Conservation (phyloP, 306 rosid genomes). For the Begonia fuchsioides region DNA sequence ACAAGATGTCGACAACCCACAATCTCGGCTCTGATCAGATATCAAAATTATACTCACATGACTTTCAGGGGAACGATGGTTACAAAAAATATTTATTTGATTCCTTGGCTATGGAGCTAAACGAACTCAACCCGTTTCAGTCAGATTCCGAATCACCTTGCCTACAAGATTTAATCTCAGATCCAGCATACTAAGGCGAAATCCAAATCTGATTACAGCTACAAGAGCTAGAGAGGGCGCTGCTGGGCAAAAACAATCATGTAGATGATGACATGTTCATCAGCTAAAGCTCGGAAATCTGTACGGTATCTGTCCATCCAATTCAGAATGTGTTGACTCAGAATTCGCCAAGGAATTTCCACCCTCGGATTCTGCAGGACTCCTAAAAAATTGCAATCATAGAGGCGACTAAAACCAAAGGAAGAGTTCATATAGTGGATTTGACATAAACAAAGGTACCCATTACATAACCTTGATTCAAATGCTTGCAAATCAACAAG, state of each 20-base stretch:
- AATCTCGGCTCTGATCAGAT: constrained; percentile 40
- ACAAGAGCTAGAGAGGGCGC: constrained; percentile 77
- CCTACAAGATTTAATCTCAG: constrained; percentile 44
- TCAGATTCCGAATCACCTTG: constrained; percentile 33
- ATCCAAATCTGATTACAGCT: constrained; percentile 54
- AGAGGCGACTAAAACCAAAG: constrained; percentile 61
- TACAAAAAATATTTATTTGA: constrained; percentile 66
- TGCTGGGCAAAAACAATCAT: constrained; percentile 50
- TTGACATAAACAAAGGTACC: constrained; percentile 84
- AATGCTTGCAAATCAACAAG: constrained; percentile 41
- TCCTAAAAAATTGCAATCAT: constrained; percentile 56
- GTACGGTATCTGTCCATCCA: constrained; percentile 53
- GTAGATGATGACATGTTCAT: constrained; percentile 26
- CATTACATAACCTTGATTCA: constrained; percentile 77
- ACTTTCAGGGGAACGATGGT: constrained; percentile 45
- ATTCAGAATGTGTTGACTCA: constrained; percentile 21
- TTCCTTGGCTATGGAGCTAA: constrained; percentile 43
- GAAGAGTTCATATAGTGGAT: constrained; percentile 69
- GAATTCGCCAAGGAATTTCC: constrained; percentile 39
- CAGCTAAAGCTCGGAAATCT: constrained; percentile 51
- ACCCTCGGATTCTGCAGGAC: constrained; percentile 48
- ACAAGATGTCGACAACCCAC: too few relatives aligned
- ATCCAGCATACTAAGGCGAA: constrained; percentile 26
- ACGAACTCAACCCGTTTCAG: neutral
- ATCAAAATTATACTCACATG: constrained; percentile 27